Base-by-base conservation (phyloP, 2,329 filamentous ascomycete species). In the Calonectria pteridis region DNA sequence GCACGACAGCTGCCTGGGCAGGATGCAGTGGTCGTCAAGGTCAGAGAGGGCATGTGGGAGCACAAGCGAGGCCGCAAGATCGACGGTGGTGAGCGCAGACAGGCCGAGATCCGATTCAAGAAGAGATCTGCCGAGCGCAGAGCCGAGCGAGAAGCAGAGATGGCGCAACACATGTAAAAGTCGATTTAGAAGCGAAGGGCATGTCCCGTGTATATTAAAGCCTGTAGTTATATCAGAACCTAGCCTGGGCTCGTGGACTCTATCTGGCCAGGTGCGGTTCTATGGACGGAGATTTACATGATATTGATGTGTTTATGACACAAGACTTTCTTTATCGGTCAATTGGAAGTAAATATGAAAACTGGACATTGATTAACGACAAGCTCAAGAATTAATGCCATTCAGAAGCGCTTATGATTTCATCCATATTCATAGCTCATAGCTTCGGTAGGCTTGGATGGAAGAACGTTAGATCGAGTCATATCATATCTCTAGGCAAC, bases 1-100 rank as follows among this genome's bases (percentile, higher is more conserved):
- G 90, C 95, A 7, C 87, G 93, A 82, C 91, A 92, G 6, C 82
- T 96, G 33, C 93, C 94, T 84, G 91, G 90, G 1, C 89, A 91
- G 1, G 86, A 87, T 50, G 92, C 91, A 11, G 94, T 93, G 14
- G 88, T 89, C 66, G 89, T 98, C 78, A 88, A 89, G 76, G 89
- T 94, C 28, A 91, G 93, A 71, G 96, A 98, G 84, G 95, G 96
- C 13, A 93, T 98, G 88, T 98, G 96, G 97, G 96, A 98, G 87
- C 89, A 95, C 81, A 93, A 90, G 83, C 90, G 93, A 80, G 96
- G 97, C 33, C 92, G 92, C 81, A 98, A 98, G 92, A 93, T 99
- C 78, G 96, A 98, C 85, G 97, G 97, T 82, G 97, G 97, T 89
- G 97, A 99, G 89, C 93, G 97, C 84, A 91, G 97, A 85, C 92